These are phyloP conservation scores for Pythium monospermum DNA, from an alignment of 352 stramenopile genomes.

Conservation along the genomic window DNA sequence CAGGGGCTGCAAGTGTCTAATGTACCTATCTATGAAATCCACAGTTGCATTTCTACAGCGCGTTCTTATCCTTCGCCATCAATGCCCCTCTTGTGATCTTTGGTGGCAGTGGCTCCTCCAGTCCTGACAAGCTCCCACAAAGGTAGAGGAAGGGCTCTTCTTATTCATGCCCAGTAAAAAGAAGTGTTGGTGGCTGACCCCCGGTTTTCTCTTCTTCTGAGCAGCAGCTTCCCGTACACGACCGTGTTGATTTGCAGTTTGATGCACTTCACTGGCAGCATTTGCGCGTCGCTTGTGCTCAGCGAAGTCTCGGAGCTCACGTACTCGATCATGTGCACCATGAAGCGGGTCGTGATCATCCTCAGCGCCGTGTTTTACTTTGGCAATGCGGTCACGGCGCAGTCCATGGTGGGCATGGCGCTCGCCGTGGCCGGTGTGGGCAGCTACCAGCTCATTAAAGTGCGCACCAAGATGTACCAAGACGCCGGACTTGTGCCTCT, in stretches of 20 bases:
- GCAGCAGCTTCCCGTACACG: slow-evolving; percentile 62
- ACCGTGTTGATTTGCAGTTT: slow-evolving; percentile 73
- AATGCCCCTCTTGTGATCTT: slow-evolving; percentile 74
- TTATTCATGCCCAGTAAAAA: no score
- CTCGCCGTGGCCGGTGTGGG: slow-evolving; percentile 70
- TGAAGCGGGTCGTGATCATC: slow-evolving; percentile 87
- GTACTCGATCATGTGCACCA: slow-evolving; percentile 89
- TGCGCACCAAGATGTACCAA: slow-evolving; percentile 42
- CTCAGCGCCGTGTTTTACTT: slow-evolving; percentile 84
- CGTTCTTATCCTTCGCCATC: slow-evolving; percentile 78
- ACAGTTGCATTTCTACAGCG: slow-evolving; percentile 85
- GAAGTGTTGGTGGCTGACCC: no score
- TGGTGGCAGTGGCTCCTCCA: slow-evolving; percentile 35
- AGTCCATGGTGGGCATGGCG: slow-evolving; percentile 69
- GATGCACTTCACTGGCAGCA: slow-evolving; percentile 81
- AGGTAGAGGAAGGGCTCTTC: slow-evolving; percentile 26
- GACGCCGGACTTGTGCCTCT: slow-evolving; percentile 29
- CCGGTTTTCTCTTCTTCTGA: no score
- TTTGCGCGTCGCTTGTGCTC: slow-evolving; percentile 76
- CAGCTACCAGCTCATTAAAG: slow-evolving; percentile 76
- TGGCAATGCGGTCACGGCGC: slow-evolving; percentile 63
- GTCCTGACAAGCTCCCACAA: slow-evolving; percentile 43
- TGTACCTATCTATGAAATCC: background rate
- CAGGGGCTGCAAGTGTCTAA: no score
- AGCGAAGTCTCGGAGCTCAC: slow-evolving; percentile 84